Percentiles rank a stretch among this genome's conserved stretches.
These are phyloP conservation scores for Salix brachista DNA, from an alignment of 345 rosid genomes.

Conservation along the genomic window DNA sequence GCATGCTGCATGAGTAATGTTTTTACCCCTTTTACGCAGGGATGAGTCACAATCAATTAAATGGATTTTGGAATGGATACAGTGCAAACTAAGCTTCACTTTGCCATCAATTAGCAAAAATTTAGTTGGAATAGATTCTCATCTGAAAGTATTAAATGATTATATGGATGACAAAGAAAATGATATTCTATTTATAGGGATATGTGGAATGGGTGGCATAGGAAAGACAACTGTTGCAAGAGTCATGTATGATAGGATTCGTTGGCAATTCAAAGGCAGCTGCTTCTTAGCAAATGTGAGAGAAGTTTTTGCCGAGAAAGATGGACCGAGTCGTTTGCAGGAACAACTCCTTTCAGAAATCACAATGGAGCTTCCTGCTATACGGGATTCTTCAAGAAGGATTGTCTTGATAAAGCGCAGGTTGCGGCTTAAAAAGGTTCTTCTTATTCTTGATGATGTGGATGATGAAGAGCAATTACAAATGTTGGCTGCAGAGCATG, in stretches of 20 bases:
- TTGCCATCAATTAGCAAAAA: neutral
- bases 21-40: neutral
- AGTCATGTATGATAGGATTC: neutral
- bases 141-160: neutral
- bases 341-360: constrained; percentile 7
- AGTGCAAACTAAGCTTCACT: neutral
- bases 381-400: neutral
- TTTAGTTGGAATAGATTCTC: neutral
- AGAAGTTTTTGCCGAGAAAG: neutral
- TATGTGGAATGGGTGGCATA: constrained; percentile 5
- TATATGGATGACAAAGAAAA: neutral
- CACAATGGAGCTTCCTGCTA: neutral
- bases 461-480: neutral
- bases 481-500: neutral
- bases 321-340: neutral
- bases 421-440: neutral
- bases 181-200: neutral
- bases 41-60: neutral
- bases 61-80: neutral
- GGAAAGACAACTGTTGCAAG: constrained; percentile 6
- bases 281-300: constrained; percentile 15
- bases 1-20: neutral
- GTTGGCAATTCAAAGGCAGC: neutral
- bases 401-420: neutral
- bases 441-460: constrained; percentile 18